Evolutionary conservation across 2,329 filamentous ascomycete species (phyloP).

Genomic region (Helotiales sp.): DNA sequence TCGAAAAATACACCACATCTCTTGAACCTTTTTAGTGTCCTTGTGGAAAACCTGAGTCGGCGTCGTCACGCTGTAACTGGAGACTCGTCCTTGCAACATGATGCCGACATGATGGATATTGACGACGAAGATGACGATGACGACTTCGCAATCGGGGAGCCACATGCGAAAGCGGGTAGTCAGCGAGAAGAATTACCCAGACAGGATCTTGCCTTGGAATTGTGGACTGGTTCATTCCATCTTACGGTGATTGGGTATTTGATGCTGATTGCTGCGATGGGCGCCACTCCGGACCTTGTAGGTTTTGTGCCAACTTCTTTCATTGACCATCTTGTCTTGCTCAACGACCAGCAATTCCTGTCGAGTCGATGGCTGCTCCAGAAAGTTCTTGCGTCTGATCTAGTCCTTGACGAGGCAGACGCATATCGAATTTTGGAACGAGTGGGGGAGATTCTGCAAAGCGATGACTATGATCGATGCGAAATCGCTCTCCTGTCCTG

Average conservation of each 20-base stretch:
- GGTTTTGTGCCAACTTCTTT: slow-evolving; percentile 57
- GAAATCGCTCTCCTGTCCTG: slow-evolving; percentile 73
- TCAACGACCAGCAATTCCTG: slow-evolving; percentile 59
- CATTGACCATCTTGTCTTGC: slow-evolving; percentile 54
- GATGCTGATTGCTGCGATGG: slow-evolving; percentile 34
- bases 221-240: slow-evolving; percentile 38
- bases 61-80: slow-evolving; percentile 15
- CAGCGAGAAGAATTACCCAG: slow-evolving; percentile 49
- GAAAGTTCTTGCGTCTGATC: slow-evolving; percentile 59
- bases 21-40: slow-evolving; percentile 33
- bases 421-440: slow-evolving; percentile 55
- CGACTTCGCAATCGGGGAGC: slow-evolving; percentile 65
- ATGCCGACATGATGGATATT: slow-evolving; percentile 67
- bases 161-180: slow-evolving; percentile 49
- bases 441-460: slow-evolving; percentile 56
- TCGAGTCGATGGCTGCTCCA: slow-evolving; percentile 55
- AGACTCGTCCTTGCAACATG: slow-evolving; percentile 14
- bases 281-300: slow-evolving; percentile 23
- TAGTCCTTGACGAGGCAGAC: slow-evolving; percentile 54
- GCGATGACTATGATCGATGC: slow-evolving; percentile 70
- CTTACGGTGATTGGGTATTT: slow-evolving; percentile 33
- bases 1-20: slow-evolving; percentile 32
- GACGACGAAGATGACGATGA: slow-evolving; percentile 58
- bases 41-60: slow-evolving; percentile 33
- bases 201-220: slow-evolving; percentile 39